Conservation (phyloP, 2,329 filamentous ascomycete genomes). For the Phyllachora maydis region DNA sequence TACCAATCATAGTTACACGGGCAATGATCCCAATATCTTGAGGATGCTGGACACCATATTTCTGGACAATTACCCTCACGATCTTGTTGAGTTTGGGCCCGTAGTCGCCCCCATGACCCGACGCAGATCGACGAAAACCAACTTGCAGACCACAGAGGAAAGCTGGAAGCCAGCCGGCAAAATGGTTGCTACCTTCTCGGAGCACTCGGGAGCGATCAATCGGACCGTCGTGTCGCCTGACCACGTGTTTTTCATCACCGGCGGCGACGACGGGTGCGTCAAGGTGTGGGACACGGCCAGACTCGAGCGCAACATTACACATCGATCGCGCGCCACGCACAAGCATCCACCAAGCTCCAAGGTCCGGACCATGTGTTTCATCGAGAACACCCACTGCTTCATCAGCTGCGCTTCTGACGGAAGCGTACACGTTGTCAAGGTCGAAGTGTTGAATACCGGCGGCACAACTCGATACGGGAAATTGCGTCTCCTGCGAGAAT, state of each 20-base stretch:
- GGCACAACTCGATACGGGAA: constrained; percentile 50
- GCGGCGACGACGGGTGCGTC: constrained; percentile 74
- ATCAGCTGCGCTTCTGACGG: constrained; percentile 80
- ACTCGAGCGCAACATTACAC: constrained; percentile 76
- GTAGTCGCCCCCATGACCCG: constrained; percentile 49
- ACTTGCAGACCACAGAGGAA: constrained; percentile 28
- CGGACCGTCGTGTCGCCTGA: constrained; percentile 70
- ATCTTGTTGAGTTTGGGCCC: constrained; percentile 56
- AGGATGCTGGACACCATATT: constrained; percentile 73
- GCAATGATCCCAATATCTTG: constrained; percentile 50
- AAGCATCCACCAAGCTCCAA: constrained; percentile 49
- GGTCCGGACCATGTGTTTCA: constrained; percentile 69
- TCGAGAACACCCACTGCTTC: constrained; percentile 88
- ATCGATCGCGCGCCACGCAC: constrained; percentile 73
- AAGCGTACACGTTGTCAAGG: constrained; percentile 72
- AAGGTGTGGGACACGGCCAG: constrained; percentile 86
- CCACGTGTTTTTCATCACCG: constrained; percentile 86
- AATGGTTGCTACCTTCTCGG: constrained; percentile 71
- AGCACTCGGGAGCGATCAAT: constrained; percentile 69
- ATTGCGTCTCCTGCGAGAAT: constrained; percentile 55
- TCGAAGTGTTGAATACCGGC: constrained; percentile 25
- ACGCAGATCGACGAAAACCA: constrained; percentile 25
- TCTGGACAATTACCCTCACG: constrained; percentile 45
- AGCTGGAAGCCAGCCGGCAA: constrained; percentile 71
- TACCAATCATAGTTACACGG: constrained; percentile 65